Conservation (phyloP, 208 protist species). For the Trypanosoma vivax region DNA sequence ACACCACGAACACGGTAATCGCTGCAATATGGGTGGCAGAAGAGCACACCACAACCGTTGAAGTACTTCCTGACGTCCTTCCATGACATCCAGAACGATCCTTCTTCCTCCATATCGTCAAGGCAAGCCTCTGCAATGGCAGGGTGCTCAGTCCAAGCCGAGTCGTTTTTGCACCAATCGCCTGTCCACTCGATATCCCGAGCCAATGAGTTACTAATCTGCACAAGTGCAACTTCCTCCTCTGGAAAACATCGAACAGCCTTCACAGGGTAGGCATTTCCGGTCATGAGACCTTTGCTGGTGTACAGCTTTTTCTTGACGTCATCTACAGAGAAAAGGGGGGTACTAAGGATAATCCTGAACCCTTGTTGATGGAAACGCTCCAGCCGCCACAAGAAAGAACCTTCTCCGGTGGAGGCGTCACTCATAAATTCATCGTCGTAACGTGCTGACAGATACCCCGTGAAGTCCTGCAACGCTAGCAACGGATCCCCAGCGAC, state of each 20-base stretch:
- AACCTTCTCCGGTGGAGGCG: slow-evolving; percentile 1
- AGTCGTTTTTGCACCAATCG: slow-evolving; percentile 12
- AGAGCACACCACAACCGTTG: slow-evolving; percentile 53
- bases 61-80: slow-evolving; percentile 50
- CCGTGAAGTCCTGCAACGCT: slow-evolving; percentile 52
- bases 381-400: slow-evolving; percentile 18
- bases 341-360: slow-evolving; percentile 23
- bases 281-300: slow-evolving; percentile 16
- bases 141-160: slow-evolving; percentile 19
- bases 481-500: slow-evolving; percentile 43
- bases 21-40: slow-evolving; percentile 28
- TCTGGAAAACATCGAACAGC: slow-evolving; percentile 3
- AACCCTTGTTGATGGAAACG: slow-evolving; percentile 16
- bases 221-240: slow-evolving; percentile 13
- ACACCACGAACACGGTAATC: slow-evolving; percentile 41
- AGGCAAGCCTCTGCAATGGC: slow-evolving; percentile 16
- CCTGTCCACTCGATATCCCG: slow-evolving; percentile 20
- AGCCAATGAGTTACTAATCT: slow-evolving; percentile 22
- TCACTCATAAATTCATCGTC: slow-evolving; percentile 19
- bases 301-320: slow-evolving; percentile 17
- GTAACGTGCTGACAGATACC: slow-evolving; percentile 30
- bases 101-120: slow-evolving; percentile 10
- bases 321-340: not conserved
- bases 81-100: slow-evolving; percentile 65
- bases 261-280: slow-evolving; percentile 15